These are phyloP conservation scores for Ceriops tagal DNA, from an alignment of 345 rosid genomes.

Conservation along the genomic window DNA sequence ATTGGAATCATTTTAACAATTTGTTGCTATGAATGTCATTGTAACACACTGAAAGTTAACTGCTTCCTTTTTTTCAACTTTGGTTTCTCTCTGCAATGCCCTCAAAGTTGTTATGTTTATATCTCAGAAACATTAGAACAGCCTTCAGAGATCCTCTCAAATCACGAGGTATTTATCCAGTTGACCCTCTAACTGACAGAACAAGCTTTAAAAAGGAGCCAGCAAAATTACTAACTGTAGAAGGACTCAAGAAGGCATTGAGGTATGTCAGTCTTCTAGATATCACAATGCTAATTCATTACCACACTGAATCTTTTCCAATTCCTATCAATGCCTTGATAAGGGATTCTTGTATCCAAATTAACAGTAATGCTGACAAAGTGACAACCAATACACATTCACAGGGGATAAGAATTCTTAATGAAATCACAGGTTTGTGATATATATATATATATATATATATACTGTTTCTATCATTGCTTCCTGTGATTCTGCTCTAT, in stretches of 20 bases:
- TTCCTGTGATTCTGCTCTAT: neutral
- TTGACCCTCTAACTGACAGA: constrained; percentile 53
- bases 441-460: neutral
- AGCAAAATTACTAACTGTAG: constrained; percentile 60
- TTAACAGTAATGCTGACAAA: constrained; percentile 69
- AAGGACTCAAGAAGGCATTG: constrained; percentile 73
- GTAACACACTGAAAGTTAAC: neutral
- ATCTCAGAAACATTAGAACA: constrained; percentile 58
- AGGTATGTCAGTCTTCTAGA: constrained; percentile 38
- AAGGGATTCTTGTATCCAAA: constrained; percentile 14
- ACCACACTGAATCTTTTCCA: neutral
- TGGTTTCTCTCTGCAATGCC: neutral
- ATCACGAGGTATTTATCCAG: constrained; percentile 59
- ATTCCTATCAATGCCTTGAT: neutral
- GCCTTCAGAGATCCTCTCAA: constrained; percentile 50
- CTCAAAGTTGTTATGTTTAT: neutral
- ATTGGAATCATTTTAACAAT: constrained; percentile 7
- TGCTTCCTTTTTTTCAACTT: neutral
- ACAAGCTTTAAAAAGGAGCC: constrained; percentile 48
- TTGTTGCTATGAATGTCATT: neutral
- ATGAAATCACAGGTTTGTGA: constrained; percentile 63
- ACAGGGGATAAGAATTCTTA: constrained; percentile 88
- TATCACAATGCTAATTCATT: constrained; percentile 6
- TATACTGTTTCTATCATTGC: neutral
- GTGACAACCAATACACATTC: constrained; percentile 81